These are phyloP conservation scores for Trametes hirsuta DNA, from an alignment of 1,284 basidiomycete species.

Conservation along the genomic window DNA sequence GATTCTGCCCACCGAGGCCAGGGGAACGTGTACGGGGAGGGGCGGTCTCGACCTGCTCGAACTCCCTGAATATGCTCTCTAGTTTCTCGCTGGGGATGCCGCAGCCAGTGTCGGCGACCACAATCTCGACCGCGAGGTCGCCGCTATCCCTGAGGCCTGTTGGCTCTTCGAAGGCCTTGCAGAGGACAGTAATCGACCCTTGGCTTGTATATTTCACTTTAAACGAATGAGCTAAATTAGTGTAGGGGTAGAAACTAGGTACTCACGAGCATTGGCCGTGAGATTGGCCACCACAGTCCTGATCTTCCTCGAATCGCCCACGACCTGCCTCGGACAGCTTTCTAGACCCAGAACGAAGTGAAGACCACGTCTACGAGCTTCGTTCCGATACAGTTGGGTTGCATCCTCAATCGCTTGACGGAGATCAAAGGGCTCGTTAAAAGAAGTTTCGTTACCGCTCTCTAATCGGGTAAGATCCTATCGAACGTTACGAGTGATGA, in stretches of 20 bases:
- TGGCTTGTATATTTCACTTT: slow-evolving; percentile 76
- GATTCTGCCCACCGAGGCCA: slow-evolving; percentile 52
- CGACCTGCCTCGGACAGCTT: slow-evolving; percentile 59
- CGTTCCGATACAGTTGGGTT: slow-evolving; percentile 63
- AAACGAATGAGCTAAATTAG: neutral
- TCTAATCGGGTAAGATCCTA: slow-evolving; percentile 84
- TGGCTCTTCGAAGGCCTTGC: slow-evolving; percentile 57
- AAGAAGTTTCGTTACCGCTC: slow-evolving; percentile 78
- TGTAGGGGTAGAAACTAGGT: neutral
- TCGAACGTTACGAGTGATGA: neutral
- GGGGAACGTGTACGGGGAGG: slow-evolving; percentile 39
- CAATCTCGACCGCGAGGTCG: slow-evolving; percentile 70
- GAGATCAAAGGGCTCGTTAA: slow-evolving; percentile 84
- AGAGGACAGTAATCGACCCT: slow-evolving; percentile 71
- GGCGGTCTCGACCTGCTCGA: slow-evolving; percentile 79
- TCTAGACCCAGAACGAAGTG: slow-evolving; percentile 63
- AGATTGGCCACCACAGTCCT: slow-evolving; percentile 83
- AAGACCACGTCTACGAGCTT: slow-evolving; percentile 72
- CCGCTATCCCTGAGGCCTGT: slow-evolving; percentile 48
- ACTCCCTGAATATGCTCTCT: slow-evolving; percentile 84
- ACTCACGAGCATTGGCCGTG: slow-evolving; percentile 78
- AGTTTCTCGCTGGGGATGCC: slow-evolving; percentile 78
- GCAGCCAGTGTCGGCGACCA: slow-evolving; percentile 78
- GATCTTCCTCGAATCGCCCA: slow-evolving; percentile 79
- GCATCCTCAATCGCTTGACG: slow-evolving; percentile 72